phyloP scores from a whole-genome alignment of 306 rosid genomes.

The Fragaria vesca region DNA sequence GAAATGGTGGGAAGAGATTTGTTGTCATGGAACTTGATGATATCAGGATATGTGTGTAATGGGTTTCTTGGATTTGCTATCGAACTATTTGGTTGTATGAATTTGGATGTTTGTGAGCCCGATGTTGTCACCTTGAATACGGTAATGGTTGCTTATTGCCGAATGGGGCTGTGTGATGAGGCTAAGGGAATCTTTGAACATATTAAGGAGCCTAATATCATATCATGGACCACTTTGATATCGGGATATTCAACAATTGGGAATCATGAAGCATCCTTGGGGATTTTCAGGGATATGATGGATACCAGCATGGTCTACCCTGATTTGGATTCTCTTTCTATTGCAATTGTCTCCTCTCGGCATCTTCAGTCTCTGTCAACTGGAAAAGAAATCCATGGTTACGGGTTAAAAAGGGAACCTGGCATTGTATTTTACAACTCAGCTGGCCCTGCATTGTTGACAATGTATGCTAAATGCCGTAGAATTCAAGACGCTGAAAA shows the following conservation, averaged over 20 bases:
- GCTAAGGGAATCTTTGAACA: slow-evolving; percentile 35
- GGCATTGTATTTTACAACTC: slow-evolving; percentile 39
- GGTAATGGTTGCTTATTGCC: slow-evolving; percentile 45
- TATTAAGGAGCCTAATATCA: slow-evolving; percentile 42
- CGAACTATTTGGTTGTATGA: slow-evolving; percentile 31
- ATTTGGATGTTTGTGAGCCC: slow-evolving; percentile 29
- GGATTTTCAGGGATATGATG: slow-evolving; percentile 45
- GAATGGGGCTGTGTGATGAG: slow-evolving; percentile 30
- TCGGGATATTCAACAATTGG: slow-evolving; percentile 35
- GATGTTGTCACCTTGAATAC: slow-evolving; percentile 50
- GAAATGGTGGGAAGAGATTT: slow-evolving; percentile 39
- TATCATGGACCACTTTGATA: slow-evolving; percentile 51
- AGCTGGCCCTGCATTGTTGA: slow-evolving; percentile 49
- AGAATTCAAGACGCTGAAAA: slow-evolving; percentile 27
- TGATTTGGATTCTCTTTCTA: slow-evolving; percentile 49
- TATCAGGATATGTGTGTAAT: slow-evolving; percentile 41
- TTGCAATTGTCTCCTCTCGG: slow-evolving; percentile 42
- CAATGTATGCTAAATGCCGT: slow-evolving; percentile 34
- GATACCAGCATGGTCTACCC: slow-evolving; percentile 27
- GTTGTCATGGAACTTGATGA: slow-evolving; percentile 47
- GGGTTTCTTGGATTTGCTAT: slow-evolving; percentile 33
- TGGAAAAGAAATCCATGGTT: slow-evolving; percentile 48
- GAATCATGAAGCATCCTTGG: slow-evolving; percentile 34
- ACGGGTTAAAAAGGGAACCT: slow-evolving; percentile 33
- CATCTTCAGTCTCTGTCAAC: slow-evolving; percentile 26